Evolutionary conservation across 2,329 filamentous ascomycete genomes (phyloP).

Genomic region (Pseudocercospora ulei): DNA sequence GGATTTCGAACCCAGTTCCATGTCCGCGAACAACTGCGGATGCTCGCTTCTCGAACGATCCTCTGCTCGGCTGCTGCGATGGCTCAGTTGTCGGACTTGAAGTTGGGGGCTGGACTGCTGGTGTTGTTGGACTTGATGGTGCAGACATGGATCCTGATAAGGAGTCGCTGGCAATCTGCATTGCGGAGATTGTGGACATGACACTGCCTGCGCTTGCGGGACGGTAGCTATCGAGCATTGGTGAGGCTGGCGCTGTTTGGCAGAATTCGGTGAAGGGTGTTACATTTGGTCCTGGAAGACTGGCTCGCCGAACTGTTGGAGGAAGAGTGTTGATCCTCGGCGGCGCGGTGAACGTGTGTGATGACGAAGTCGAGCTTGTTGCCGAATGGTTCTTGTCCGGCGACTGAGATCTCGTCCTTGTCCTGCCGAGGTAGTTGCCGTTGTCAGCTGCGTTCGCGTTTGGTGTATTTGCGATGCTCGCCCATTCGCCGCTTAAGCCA

Average conservation of each 20-base stretch:
- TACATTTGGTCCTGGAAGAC: conserved; percentile 27
- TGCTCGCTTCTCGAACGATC: conserved; percentile 25
- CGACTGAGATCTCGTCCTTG: conserved; percentile 8
- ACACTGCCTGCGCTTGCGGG: conserved; percentile 7
- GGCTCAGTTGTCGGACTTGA: not conserved
- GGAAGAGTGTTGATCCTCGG: conserved; percentile 26
- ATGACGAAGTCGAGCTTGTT: conserved; percentile 4
- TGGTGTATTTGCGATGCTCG: conserved; percentile 10
- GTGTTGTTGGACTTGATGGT: conserved; percentile 7
- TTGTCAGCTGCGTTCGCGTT: not conserved
- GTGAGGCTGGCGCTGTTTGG: conserved; percentile 25
- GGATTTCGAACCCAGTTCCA: conserved; percentile 34
- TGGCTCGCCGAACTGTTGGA: conserved; percentile 25
- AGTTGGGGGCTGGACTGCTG: conserved; percentile 4
- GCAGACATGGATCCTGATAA: conserved; percentile 8
- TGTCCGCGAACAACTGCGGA: conserved; percentile 30
- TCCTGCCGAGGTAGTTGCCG: conserved; percentile 13
- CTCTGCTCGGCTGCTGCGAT: conserved; percentile 8
- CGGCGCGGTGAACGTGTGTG: conserved; percentile 13
- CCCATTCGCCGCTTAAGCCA: conserved; percentile 18
- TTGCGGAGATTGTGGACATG: conserved; percentile 6
- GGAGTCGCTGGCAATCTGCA: conserved; percentile 11
- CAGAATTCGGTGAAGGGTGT: conserved; percentile 31
- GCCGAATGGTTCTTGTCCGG: conserved; percentile 1
- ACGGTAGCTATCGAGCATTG: conserved; percentile 12